Conservation (phyloP, 306 rosid genomes). For the Arachis hypogaea region DNA sequence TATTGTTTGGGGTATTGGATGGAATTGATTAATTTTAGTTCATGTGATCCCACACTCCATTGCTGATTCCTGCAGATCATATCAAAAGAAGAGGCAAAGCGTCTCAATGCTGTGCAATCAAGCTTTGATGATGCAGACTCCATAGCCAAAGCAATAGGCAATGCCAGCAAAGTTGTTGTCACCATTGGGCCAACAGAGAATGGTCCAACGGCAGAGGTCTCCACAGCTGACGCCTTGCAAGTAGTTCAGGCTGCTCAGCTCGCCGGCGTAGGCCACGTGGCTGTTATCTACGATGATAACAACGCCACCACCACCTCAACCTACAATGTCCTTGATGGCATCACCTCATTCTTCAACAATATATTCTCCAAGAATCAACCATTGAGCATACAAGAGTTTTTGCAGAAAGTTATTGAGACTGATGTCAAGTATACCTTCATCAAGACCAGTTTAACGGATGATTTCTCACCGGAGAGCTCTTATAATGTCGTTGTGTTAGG, state of each 20-base stretch:
- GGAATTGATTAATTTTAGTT: too few relatives aligned
- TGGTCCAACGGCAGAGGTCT: slow-evolving; percentile 72
- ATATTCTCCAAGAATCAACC: slow-evolving; percentile 69
- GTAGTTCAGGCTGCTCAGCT: slow-evolving; percentile 86
- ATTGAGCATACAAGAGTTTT: slow-evolving; percentile 59
- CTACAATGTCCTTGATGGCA: slow-evolving; percentile 86
- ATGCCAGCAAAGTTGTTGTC: slow-evolving; percentile 92
- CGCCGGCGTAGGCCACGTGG: slow-evolving; percentile 90
- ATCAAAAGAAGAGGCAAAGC: slow-evolving; percentile 85
- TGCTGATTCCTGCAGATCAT: slow-evolving; percentile 54
- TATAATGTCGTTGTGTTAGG: slow-evolving; percentile 77
- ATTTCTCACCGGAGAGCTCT: slow-evolving; percentile 72
- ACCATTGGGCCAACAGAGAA: slow-evolving; percentile 81
- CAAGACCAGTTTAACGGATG: slow-evolving; percentile 80
- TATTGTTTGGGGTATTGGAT: too few relatives aligned
- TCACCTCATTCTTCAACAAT: slow-evolving; percentile 82
- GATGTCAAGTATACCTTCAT: slow-evolving; percentile 78
- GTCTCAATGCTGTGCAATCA: slow-evolving; percentile 84
- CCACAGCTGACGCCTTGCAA: slow-evolving; percentile 70
- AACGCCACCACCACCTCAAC: slow-evolving; percentile 45
- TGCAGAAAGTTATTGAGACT: slow-evolving; percentile 77
- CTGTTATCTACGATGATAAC: slow-evolving; percentile 67
- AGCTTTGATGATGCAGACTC: slow-evolving; percentile 69
- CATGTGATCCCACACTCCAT: too few relatives aligned
- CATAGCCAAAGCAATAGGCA: slow-evolving; percentile 94